A percentile compares a stretch with the other conserved stretches of the same genome.
Evolutionary conservation across 306 rosid species (phyloP).

Genomic region (Crotalaria pallida): DNA sequence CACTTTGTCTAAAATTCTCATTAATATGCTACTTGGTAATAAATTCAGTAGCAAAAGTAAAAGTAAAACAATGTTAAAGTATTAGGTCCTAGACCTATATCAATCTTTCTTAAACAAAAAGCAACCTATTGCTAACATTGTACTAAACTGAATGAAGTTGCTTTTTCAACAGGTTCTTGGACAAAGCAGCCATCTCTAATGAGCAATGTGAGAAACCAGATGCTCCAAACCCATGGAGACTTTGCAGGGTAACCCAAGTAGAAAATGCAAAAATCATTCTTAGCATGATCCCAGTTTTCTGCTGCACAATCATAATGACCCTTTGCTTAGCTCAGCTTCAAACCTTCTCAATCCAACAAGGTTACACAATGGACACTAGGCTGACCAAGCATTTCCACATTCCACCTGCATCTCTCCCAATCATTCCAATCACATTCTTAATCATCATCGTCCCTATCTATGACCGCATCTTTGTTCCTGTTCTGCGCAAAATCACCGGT

Average conservation of each 20-base stretch:
- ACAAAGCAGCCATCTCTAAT: slow-evolving; percentile 69
- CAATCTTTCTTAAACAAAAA: background rate
- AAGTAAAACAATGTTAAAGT: background rate
- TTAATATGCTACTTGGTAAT: background rate
- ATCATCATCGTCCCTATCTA: slow-evolving; percentile 65
- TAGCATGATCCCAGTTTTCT: slow-evolving; percentile 71
- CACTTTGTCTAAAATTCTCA: background rate
- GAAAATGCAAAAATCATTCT: slow-evolving; percentile 77
- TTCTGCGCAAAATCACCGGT: slow-evolving; percentile 52
- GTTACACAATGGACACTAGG: slow-evolving; percentile 69
- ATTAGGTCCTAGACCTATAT: background rate
- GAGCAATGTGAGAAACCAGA: slow-evolving; percentile 21
- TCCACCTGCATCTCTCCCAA: slow-evolving; percentile 86
- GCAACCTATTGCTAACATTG: background rate
- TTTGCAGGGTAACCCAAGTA: slow-evolving; percentile 89
- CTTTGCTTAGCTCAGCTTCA: slow-evolving; percentile 94
- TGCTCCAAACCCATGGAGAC: slow-evolving; percentile 60
- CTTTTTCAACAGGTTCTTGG: slow-evolving; percentile 58
- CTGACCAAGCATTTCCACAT: slow-evolving; percentile 51
- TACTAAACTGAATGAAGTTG: slow-evolving; percentile 3
- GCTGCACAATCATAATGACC: slow-evolving; percentile 90
- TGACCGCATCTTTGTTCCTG: slow-evolving; percentile 59
- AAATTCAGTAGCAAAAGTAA: background rate
- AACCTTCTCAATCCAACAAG: slow-evolving; percentile 87
- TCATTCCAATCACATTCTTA: slow-evolving; percentile 68